Percentiles rank a stretch among this genome's conserved stretches.
phyloP scores from a whole-genome alignment of 345 rosid genomes.

The Rhizophora apiculata region DNA sequence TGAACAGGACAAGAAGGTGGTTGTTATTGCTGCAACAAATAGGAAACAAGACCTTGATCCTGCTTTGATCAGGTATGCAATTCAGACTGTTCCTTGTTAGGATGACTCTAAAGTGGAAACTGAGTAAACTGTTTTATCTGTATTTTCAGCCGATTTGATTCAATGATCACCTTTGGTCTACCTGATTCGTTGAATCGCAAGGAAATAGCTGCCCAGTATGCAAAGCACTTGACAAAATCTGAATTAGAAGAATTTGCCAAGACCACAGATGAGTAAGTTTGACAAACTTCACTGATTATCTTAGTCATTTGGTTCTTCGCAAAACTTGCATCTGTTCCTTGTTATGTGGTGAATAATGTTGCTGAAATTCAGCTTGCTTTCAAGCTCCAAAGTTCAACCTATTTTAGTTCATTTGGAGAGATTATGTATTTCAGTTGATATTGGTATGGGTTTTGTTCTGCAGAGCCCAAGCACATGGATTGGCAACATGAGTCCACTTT shows the following conservation, averaged over 20 bases:
- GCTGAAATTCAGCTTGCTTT: not conserved
- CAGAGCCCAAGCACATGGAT: not conserved
- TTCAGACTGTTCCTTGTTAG: not conserved
- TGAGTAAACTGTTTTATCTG: not conserved
- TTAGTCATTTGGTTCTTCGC: not conserved
- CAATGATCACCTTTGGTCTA: slow-evolving; percentile 68
- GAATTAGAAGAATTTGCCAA: slow-evolving; percentile 67
- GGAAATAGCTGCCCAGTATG: slow-evolving; percentile 75
- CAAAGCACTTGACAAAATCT: slow-evolving; percentile 68
- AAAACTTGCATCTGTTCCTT: not conserved
- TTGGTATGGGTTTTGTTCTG: not conserved
- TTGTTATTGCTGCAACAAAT: slow-evolving; percentile 90
- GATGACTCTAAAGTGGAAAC: not conserved
- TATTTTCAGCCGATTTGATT: slow-evolving; percentile 73
- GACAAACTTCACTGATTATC: not conserved
- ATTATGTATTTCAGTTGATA: not conserved
- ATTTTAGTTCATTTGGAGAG: slow-evolving; percentile 2
- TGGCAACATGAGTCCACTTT: not conserved
- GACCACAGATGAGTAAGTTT: slow-evolving; percentile 55
- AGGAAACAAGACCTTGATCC: slow-evolving; percentile 97
- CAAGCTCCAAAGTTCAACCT: not conserved
- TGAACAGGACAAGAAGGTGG: slow-evolving; percentile 87
- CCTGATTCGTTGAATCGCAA: slow-evolving; percentile 69
- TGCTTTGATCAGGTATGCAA: slow-evolving; percentile 69
- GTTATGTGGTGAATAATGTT: not conserved